Base-by-base conservation (phyloP, 108 stramenopile genomes). In the Pseudonitzschia pungens region DNA sequence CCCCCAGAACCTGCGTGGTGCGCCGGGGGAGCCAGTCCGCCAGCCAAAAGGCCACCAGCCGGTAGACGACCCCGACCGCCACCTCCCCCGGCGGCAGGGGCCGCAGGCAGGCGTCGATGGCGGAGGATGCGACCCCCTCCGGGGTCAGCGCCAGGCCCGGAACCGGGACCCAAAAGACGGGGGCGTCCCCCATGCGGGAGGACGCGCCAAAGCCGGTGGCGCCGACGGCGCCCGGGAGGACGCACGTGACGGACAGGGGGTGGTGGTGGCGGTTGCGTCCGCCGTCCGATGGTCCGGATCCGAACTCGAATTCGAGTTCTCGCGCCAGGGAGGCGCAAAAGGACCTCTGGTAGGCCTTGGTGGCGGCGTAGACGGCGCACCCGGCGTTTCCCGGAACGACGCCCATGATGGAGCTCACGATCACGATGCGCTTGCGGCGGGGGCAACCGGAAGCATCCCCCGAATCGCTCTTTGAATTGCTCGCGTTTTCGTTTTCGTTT, bases 281-380 rank as follows among this genome's bases (percentile, higher is more conserved):
- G 0, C 16, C 7, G 0, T 31, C 0, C 4, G 15, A 0, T 16
- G n/a, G 2, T 18, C 5, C 0, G n/a, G n/a, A n/a, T n/a, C n/a
- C n/a, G n/a, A n/a, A n/a, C 1, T 40, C 33, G 20, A 40, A 20
- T 21, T 62, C 60, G 20, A 62, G 36, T 40, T 62, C 60, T 7
- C 60, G 32, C 7, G 27, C 16, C 22, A 62, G 36, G 7, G 21
- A 7, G 9, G 32, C 32, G 22, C 60, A 62, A 0, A 36, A 33
- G 40, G 60, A 62, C n/a, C 60, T 15, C 36, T 62, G 60, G 36
- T 40, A 62, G 1, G 60, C 60, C 36, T 62, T 62, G 36, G 20
- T 62, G 32, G 60, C 60, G 29, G 60, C 60, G 20, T 62, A 62
- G 16, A 62, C 60, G n/a, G 60, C 32, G 10, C 28, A 62, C 9